Conservation (phyloP, 345 rosid species). For the Populus deltoides region DNA sequence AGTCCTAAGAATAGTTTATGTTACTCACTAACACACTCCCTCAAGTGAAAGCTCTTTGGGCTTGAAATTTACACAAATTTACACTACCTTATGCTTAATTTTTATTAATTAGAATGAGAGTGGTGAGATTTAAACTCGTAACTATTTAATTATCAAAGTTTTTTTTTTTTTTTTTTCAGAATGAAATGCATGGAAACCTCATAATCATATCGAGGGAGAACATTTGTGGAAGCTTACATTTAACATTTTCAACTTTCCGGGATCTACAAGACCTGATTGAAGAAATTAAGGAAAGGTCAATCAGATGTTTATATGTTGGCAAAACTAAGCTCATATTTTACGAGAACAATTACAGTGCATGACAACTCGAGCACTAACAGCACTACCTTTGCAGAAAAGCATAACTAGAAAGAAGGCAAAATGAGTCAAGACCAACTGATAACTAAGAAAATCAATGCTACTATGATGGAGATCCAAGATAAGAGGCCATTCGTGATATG, state of each 20-base stretch:
- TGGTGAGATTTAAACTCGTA: rapidly evolving
- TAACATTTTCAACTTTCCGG: not conserved
- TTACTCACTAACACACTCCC: too few relatives aligned
- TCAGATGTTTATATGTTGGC: not conserved
- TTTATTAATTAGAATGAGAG: too few relatives aligned
- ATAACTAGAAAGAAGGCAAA: not conserved
- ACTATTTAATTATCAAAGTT: too few relatives aligned
- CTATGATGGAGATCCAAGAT: conserved; percentile 93
- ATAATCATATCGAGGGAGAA: too few relatives aligned
- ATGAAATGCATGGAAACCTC: too few relatives aligned
- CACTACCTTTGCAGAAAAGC: not conserved
- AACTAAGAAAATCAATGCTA: not conserved
- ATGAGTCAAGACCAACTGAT: not conserved
- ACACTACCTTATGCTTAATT: too few relatives aligned
- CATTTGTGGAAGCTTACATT: not conserved
- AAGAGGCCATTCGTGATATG: conserved; percentile 77
- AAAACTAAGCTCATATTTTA: not conserved
- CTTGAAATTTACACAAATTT: rapidly evolving
- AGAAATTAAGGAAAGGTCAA: not conserved
- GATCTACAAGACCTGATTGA: not conserved
- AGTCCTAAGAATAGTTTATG: too few relatives aligned
- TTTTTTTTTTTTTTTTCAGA: too few relatives aligned
- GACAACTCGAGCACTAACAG: not conserved
- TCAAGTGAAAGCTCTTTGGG: too few relatives aligned
- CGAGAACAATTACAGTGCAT: not conserved